These are phyloP conservation scores for Plasmopara viticola DNA, from an alignment of 352 stramenopile species.

Conservation along the genomic window DNA sequence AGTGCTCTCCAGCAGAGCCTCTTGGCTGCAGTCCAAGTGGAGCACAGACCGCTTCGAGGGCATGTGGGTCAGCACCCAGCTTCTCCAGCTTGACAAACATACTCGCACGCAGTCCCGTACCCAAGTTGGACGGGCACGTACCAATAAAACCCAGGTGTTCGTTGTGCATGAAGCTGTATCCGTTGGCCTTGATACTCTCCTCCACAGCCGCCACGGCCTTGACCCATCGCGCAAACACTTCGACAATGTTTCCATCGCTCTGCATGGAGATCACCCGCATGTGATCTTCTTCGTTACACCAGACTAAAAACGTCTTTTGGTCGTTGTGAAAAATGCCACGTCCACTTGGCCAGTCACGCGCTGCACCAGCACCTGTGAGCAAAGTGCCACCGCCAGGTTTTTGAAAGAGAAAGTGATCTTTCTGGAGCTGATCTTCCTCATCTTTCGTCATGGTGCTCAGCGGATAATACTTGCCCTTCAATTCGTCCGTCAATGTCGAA, in stretches of 20 bases:
- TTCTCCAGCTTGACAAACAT: constrained; percentile 75
- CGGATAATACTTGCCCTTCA: too few relatives aligned
- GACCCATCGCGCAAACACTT: constrained; percentile 86
- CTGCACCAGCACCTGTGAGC: constrained; percentile 78
- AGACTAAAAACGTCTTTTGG: constrained; percentile 86
- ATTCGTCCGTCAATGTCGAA: too few relatives aligned
- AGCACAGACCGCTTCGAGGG: too few relatives aligned
- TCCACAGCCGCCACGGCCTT: constrained; percentile 76
- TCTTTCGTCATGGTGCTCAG: too few relatives aligned
- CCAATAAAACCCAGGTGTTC: constrained; percentile 86
- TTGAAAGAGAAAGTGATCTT: constrained; percentile 90
- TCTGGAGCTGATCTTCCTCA: neutral
- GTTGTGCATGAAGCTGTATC: constrained; percentile 84
- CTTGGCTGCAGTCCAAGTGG: neutral
- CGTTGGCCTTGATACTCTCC: constrained; percentile 66
- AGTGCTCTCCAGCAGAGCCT: constrained; percentile 82
- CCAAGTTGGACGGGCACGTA: constrained; percentile 85
- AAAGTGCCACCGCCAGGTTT: constrained; percentile 87
- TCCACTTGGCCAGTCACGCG: constrained; percentile 89
- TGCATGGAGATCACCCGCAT: constrained; percentile 14
- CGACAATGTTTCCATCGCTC: constrained; percentile 86
- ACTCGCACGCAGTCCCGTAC: constrained; percentile 76
- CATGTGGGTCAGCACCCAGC: too few relatives aligned
- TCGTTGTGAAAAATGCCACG: constrained; percentile 93
- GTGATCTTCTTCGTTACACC: constrained; percentile 27